Evolutionary conservation across 2,329 filamentous ascomycete species (phyloP), one percentile per base, ranked within the genome.

Genomic region (Neofusicoccum kwambonambiense): DNA sequence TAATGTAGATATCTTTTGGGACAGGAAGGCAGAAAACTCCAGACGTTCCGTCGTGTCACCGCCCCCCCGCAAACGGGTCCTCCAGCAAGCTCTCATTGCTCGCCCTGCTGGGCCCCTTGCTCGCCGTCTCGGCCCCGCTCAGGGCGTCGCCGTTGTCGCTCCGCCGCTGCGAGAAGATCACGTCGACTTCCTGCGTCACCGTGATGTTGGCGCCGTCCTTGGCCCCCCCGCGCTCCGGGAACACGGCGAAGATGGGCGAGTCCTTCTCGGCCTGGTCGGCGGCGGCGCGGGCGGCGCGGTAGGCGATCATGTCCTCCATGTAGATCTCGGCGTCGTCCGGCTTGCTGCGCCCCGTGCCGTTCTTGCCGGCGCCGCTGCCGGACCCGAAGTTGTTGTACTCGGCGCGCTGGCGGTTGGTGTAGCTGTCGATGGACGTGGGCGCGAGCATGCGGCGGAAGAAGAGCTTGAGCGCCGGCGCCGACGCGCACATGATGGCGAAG

Each of bases 401-500:
- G 11, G 27, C 17, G 50, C 50, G 50, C 50, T 17, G 50, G 34
- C 35, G 50, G 7, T 11, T 8, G 2, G n/a, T 4, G 34, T 54
- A 7, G 50, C 50, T 54, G 50, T 11, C n/a, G 2, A 6, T 8
- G 35, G 49, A 39, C 9, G 34, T 22, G 22, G 22, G 7, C 41
- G 54, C 22, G 7, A 64, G 49, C 2, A 64, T 15, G n/a, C 61
- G 61, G 15, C 41, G 22, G 22, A 56, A 79, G 67, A 81, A 78
- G 15, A 79, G 73, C 37, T 80, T 79, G n/a, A 82, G 71, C 0
- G 80, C 77, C 0, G 80, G 80, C 0, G 77, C 78, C 2, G 75
- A 78, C 6, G 79, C 77, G 65, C 78, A 81, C 42, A 81, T 76
- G n/a, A 81, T 74, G 17, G 73, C 78, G 2, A 81, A 70, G 51